Evolutionary conservation across 495 filamentous ascomycete genomes (phyloP).

Genomic region (Haplographium delicatum): DNA sequence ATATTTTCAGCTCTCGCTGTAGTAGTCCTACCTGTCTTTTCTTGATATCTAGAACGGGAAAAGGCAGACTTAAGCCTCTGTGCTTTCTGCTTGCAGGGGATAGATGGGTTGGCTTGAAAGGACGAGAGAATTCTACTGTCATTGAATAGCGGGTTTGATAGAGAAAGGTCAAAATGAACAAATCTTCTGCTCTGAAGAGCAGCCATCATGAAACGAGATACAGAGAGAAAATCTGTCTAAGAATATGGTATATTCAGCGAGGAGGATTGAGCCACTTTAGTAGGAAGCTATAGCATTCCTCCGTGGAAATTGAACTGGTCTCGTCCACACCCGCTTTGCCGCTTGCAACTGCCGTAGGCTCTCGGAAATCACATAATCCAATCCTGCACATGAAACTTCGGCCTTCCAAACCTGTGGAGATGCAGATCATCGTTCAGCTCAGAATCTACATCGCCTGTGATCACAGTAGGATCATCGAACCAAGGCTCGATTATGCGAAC

Average conservation of each 20-base stretch:
- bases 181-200: constrained; percentile 14
- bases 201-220: constrained; percentile 17
- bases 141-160: constrained; percentile 14
- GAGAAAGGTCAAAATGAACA: constrained; percentile 17
- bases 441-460: no score
- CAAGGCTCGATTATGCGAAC: constrained; percentile 15
- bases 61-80: constrained; percentile 5
- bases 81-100: constrained; percentile 17
- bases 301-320: constrained; percentile 10
- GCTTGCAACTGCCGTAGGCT: constrained; percentile 18
- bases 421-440: no score
- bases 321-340: constrained; percentile 15
- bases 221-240: constrained; percentile 15
- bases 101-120: constrained; percentile 11
- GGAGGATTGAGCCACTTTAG: constrained; percentile 20
- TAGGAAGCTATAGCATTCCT: constrained; percentile 6
- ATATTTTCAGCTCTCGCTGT: constrained; percentile 15
- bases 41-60: constrained; percentile 8
- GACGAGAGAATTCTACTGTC: constrained; percentile 9
- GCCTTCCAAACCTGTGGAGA: no score
- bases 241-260: constrained; percentile 14
- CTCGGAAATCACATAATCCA: constrained; percentile 14
- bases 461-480: constrained; percentile 12
- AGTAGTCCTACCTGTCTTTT: constrained; percentile 3
- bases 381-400: constrained; percentile 17